Base-by-base conservation (phyloP, 768 basidiomycete species). In the Rossbeevera mucosa region DNA sequence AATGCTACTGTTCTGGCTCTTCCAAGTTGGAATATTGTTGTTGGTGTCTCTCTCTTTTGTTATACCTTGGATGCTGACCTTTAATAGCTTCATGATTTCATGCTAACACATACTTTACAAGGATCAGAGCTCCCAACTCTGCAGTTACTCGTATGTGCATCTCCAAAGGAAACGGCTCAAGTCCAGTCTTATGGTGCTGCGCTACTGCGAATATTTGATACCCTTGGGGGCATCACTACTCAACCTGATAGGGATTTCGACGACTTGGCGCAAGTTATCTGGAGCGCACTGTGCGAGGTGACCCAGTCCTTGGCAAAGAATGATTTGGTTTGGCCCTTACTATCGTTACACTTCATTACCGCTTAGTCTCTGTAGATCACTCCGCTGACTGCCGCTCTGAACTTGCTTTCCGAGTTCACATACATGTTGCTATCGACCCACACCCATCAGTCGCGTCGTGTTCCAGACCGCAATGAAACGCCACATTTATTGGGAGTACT, bases 1-100 rank as follows among this genome's bases (percentile, higher is more conserved):
- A 50, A 69, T 28, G 16, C 66, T 11, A 68, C 74, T 16, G 61
- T 63, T 8, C 56, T 74, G n/a, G 70, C 73, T 36, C 71, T 71
- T 45, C 69, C 76, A 12, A 78, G 80, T 54, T 80, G 80, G 80
- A 77, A 73, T 52, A 71, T 72, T 16, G 78, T 83, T 74, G 86
- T 88, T 63, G 20, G 69, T 64, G 7, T 57, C 36, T 9, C 9
- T 25, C 14, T 25, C 21, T n/a, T 48, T 46, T 47, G 33, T 36
- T 21, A 16, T 22, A 33, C 53, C 31, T 33, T 33, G 25, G 25
- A 28, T 44, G 44, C 47, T 59, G 31, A 60, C 16, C 16, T 48
- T 11, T 21, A 12, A 31, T 40, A 89, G 87, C 67, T 88, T 44
- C 80, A 78, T 56, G 74, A 78, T 38, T 72, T 85, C 25, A 64